Percentiles rank a stretch among this genome's conserved stretches.
These are phyloP conservation scores for Salvia splendens DNA, from an alignment of 257 asterid genomes.

Conservation along the genomic window DNA sequence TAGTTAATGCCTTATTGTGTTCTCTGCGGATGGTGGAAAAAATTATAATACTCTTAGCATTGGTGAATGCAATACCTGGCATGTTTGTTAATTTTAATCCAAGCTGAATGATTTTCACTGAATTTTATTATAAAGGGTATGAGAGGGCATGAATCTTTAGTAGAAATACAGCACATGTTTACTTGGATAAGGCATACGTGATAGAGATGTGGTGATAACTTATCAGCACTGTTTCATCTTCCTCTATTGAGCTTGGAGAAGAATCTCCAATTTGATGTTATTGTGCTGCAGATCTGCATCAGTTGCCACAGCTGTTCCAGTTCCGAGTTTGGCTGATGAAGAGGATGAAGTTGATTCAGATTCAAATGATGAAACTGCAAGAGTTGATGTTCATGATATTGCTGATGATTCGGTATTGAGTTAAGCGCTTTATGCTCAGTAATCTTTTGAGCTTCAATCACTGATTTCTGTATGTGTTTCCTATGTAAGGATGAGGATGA, in stretches of 20 bases:
- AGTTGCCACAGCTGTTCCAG: constrained; percentile 71
- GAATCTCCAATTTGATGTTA: constrained; percentile 14
- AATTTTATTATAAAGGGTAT: background rate
- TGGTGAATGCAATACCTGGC: background rate
- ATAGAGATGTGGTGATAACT: constrained; percentile 10
- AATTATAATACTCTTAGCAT: background rate
- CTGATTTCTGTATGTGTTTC: constrained; percentile 17
- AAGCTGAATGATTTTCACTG: background rate
- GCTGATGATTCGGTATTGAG: constrained; percentile 71
- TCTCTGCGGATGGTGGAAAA: constrained; percentile 20
- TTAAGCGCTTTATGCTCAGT: constrained; percentile 21
- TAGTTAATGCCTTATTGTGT: constrained; percentile 1
- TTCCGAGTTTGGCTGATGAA: constrained; percentile 67
- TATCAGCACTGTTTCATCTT: constrained; percentile 7
- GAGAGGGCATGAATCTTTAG: constrained; percentile 7
- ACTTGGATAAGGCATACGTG: background rate
- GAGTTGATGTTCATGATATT: constrained; percentile 50
- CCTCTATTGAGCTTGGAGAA: constrained; percentile 1
- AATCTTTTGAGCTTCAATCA: constrained; percentile 11
- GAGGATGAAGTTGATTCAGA: constrained; percentile 82
- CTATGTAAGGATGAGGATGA: constrained; percentile 62
- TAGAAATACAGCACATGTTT: background rate
- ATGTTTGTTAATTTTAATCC: background rate
- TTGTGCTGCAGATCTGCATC: constrained; percentile 71
- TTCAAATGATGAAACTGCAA: constrained; percentile 73